phyloP scores from a whole-genome alignment of 2,329 filamentous ascomycete species.

The Aspergillus novoparasiticus region DNA sequence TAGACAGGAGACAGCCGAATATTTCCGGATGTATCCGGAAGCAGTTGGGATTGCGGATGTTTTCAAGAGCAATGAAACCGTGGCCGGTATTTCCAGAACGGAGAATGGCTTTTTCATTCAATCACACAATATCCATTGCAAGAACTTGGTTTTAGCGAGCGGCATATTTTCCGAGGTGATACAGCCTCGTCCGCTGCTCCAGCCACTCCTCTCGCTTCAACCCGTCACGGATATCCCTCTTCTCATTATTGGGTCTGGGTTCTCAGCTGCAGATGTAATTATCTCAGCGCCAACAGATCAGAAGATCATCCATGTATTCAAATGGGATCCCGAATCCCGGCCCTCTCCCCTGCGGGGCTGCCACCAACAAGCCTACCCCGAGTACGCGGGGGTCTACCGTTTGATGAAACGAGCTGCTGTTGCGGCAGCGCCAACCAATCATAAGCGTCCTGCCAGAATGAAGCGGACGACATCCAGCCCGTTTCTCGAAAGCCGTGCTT shows the following conservation, averaged over 20 bases:
- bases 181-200: conserved; percentile 52
- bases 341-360: conserved; percentile 61
- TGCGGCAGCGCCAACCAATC: conserved; percentile 19
- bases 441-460: conserved; percentile 26
- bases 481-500: conserved; percentile 52
- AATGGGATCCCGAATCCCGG: conserved; percentile 58
- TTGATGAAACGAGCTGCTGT: conserved; percentile 59
- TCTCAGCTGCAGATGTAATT: conserved; percentile 64
- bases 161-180: conserved; percentile 61
- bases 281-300: conserved; percentile 55
- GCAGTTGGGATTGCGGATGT: conserved; percentile 55
- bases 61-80: conserved; percentile 47
- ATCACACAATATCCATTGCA: conserved; percentile 57
- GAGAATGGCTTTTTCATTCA: conserved; percentile 52
- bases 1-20: conserved; percentile 57
- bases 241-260: conserved; percentile 63
- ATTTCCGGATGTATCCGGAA: conserved; percentile 57
- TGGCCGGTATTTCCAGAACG: conserved; percentile 49
- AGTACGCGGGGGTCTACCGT: conserved; percentile 62
- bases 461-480: conserved; percentile 45
- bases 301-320: conserved; percentile 61
- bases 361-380: conserved; percentile 63
- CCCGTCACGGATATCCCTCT: conserved; percentile 42
- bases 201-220: conserved; percentile 45
- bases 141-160: conserved; percentile 60